Conservation (phyloP, 495 filamentous ascomycete genomes). For the Penicillium turbatum region DNA sequence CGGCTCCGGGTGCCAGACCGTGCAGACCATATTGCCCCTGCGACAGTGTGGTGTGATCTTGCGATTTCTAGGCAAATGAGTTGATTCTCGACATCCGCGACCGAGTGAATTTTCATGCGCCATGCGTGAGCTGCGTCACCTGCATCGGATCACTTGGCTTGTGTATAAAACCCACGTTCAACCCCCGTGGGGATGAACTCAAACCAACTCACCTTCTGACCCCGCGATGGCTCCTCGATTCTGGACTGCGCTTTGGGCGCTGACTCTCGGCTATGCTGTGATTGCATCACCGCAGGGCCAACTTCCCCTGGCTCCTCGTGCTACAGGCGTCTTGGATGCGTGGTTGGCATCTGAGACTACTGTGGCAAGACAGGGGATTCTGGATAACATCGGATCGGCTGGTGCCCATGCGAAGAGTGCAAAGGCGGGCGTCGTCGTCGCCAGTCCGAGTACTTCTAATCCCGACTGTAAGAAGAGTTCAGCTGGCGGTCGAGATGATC, state of each 20-base stretch:
- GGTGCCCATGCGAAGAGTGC: conserved; percentile 47
- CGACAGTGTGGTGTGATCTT: neutral
- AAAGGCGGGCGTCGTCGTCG: conserved; percentile 54
- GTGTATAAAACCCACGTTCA: neutral
- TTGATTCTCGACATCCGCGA: neutral
- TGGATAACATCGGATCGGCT: conserved; percentile 56
- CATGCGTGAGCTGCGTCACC: neutral
- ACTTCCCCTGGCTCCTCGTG: conserved; percentile 13
- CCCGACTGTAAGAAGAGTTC: conserved; percentile 54
- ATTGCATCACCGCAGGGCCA: conserved; percentile 18
- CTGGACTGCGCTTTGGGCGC: conserved; percentile 26
- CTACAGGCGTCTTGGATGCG: conserved; percentile 30
- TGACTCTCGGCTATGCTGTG: conserved; percentile 19
- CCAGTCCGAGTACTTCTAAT: conserved; percentile 52
- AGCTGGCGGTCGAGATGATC: conserved; percentile 28
- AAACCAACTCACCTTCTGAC: neutral
- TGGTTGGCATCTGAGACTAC: conserved; percentile 53
- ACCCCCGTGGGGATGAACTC: neutral
- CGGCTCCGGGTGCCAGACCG: too few species aligned
- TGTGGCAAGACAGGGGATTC: conserved; percentile 47
- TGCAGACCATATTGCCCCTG: neutral
- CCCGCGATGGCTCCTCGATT: conserved; percentile 20
- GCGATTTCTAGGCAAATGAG: neutral
- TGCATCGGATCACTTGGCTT: too few species aligned
- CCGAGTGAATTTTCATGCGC: neutral